These are phyloP conservation scores for Asterella californica DNA, from an alignment of 225 moss, liverwort and hornwort genomes.

Conservation along the genomic window DNA sequence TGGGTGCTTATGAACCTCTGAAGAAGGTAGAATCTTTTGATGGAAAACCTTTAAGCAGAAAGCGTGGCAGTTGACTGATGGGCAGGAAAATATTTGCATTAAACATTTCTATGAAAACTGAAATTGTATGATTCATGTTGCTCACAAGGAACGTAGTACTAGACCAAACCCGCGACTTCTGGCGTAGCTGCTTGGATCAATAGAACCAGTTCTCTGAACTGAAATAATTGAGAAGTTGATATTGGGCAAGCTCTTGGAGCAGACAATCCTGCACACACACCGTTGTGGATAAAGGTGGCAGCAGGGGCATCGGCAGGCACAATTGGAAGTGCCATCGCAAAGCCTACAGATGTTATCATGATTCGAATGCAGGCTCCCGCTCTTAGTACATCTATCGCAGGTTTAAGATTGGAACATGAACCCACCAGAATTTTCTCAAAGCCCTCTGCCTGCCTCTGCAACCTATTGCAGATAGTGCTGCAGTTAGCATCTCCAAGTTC, in stretches of 20 bases:
- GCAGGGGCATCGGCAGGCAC: constrained; percentile 64
- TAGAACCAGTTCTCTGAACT: not conserved
- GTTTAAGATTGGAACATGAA: constrained; percentile 18
- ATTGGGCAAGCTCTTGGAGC: constrained; percentile 54
- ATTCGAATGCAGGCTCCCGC: constrained; percentile 83
- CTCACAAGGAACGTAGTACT: not conserved
- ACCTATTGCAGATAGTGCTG: not conserved
- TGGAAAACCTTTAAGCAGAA: not conserved
- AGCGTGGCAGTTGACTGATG: not conserved
- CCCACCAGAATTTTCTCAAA: not conserved
- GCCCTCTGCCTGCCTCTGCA: not conserved
- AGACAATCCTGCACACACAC: constrained; percentile 51
- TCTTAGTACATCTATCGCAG: constrained; percentile 38
- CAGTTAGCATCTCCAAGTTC: not conserved
- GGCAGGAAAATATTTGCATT: not conserved
- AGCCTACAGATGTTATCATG: constrained; percentile 83
- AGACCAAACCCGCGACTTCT: not conserved
- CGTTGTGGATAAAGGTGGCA: constrained; percentile 71
- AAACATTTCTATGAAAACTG: not conserved
- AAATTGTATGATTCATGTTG: not conserved
- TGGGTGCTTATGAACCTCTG: constrained; percentile 75
- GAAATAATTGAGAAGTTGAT: not conserved
- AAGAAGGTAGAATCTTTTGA: constrained; percentile 46
- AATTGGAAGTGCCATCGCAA: constrained; percentile 77
- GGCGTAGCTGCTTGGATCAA: not conserved